Evolutionary conservation across 106 monocot species (phyloP).

Genomic region (Dendrobium nobile): DNA sequence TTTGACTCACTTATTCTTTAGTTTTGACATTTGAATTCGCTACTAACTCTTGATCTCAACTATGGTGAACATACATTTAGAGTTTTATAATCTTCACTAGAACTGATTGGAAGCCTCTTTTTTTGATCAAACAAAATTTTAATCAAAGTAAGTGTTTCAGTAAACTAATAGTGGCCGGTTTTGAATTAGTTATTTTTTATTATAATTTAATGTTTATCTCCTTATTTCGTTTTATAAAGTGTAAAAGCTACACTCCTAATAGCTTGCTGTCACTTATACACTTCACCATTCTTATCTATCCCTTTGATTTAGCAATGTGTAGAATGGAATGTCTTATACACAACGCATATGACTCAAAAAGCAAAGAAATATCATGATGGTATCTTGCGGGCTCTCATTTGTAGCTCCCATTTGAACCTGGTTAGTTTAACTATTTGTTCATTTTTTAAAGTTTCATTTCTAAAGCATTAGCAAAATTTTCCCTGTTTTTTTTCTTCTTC

Average conservation of each 20-base stretch:
- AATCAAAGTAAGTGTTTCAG: background rate
- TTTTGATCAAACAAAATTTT: background rate
- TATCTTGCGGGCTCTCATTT: conserved; percentile 29
- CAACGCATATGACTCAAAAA: conserved; percentile 72
- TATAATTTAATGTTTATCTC: background rate
- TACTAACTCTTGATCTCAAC: background rate
- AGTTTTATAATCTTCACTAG: background rate
- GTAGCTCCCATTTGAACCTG: conserved; percentile 56
- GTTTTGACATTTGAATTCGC: background rate
- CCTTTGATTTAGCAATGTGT: conserved; percentile 11
- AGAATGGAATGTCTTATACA: conserved; percentile 88
- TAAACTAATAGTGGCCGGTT: background rate
- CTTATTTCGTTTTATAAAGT: background rate
- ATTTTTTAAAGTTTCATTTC: background rate
- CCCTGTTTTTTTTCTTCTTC: background rate
- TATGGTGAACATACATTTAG: background rate
- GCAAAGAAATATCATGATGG: conserved; percentile 92
- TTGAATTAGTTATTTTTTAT: background rate
- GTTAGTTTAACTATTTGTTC: conserved; percentile 16
- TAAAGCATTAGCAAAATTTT: background rate
- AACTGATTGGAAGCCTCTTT: background rate
- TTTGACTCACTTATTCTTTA: background rate
- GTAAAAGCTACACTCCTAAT: background rate
- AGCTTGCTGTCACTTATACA: background rate
- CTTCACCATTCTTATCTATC: background rate